Evolutionary conservation across 306 rosid genomes (phyloP), one percentile per base, ranked within the genome.

Genomic region (Morella rubra): DNA sequence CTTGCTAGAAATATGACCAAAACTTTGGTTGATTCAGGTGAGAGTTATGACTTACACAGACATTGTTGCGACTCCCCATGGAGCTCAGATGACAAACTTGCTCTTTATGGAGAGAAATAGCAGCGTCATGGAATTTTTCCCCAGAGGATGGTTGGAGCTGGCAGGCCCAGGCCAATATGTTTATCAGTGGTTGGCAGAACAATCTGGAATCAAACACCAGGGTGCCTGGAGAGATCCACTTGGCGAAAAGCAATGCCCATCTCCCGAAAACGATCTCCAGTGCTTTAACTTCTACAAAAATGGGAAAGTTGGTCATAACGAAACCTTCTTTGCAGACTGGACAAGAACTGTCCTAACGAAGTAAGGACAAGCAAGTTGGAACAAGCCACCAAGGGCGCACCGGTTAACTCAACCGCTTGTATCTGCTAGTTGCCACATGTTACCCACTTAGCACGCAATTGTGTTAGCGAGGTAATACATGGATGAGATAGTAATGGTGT

Each of bases 21-120:
- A 24, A 24, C 27, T 24, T 24, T 0, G 0, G 27, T 24, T 24
- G 27, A 1, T 24, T 24, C 27, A 24, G 27, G 27, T 24, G 27
- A 24, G 27, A 24, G 27, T 24, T 24, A 24, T 24, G 27, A 24
- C 27, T 24, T 24, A 24, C 27, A 24, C 77, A n/a, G 85, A 78
- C 74, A 52, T 85, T 32, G 64, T 85, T 24, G 83, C 78, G 73
- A 77, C 81, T 18, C 85, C 83, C 6, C 85, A 81, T 24, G 85
- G 79, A 44, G 85, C 81, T 8, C 86, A 79, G 74, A 51, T 69
- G 18, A 85, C 79, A 9, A 79, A 82, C 82, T 72, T 72, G 81
- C 13, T 79, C 7, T 79, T 82, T 69, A 79, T 76, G 84, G 80
- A 85, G 54, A 66, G 77, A 69, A 67, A 79, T 56, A 76, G 84